phyloP scores from a whole-genome alignment of 495 filamentous ascomycete genomes.

The Geoglossum glabrum region DNA sequence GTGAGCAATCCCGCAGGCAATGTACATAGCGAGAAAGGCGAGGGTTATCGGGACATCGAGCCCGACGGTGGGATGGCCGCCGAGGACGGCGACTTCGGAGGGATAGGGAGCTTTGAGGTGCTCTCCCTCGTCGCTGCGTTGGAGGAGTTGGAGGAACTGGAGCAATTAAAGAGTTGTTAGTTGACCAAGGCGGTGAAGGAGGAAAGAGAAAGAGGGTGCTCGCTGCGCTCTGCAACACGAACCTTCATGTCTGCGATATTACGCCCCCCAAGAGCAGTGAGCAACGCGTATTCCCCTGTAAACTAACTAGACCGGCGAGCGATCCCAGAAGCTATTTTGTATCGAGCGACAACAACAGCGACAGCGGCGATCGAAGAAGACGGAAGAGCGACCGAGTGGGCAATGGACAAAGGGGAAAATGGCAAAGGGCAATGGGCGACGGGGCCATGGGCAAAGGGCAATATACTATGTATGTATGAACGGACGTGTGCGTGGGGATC shows the following conservation, averaged over 20 bases:
- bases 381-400: not conserved
- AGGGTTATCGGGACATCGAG: conserved; percentile 45
- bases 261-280: too few species aligned
- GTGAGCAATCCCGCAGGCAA: conserved; percentile 34
- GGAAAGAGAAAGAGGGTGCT: too few species aligned
- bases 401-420: not conserved
- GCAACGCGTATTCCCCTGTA: too few species aligned
- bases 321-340: too few species aligned
- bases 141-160: not conserved
- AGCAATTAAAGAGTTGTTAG: not conserved
- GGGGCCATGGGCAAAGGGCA: too few species aligned
- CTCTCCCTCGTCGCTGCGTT: not conserved
- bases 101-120: conserved; percentile 19
- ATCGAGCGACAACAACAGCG: not conserved
- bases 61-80: conserved; percentile 31
- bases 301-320: too few species aligned
- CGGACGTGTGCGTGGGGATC: not conserved
- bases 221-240: too few species aligned
- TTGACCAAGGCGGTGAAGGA: too few species aligned
- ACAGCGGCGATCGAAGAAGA: too few species aligned
- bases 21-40: conserved; percentile 46
- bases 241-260: too few species aligned
- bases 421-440: not conserved
- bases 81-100: conserved; percentile 29
- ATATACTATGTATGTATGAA: not conserved